Base-by-base conservation (phyloP, 768 basidiomycete genomes). In the Austroboletus festivus region DNA sequence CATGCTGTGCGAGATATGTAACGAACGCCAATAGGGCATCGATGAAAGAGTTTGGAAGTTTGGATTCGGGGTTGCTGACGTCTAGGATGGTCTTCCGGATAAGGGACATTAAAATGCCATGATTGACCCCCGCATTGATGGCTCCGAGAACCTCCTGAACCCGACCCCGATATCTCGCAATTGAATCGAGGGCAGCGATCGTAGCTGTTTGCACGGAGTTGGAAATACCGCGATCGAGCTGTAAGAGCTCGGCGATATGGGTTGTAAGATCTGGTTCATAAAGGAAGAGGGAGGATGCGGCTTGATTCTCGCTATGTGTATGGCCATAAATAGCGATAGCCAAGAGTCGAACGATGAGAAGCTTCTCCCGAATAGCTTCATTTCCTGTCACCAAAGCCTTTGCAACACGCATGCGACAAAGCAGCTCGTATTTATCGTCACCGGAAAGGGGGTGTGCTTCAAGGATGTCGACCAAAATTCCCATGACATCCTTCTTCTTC, bases 91-190 rank as follows among this genome's bases (percentile, higher is more conserved):
- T 88, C 68, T 83, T 86, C 52, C 93, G 81, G 46, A 97, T 76
- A 30, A 93, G 73, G 23, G 87, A 85, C 85, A 98, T 91, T 21
- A 99, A 68, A 34, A 93, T 86, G 12, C 96, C 96, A 61, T 98
- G 96, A 59, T 93, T 96, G 46, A 97, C 92, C 38, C 92, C 92
- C 21, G 92, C 94, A 63, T 96, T 96, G 31, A 98, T 80, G 1
- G 93, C 86, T 5, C 86, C 85, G 39, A 96, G 68, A 33, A 95
- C 91, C 62, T 98, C 96, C 57, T 84, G 81, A 30, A 89, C 78
- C 63, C 86, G 91, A 51, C 72, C 75, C 51, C 91, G 81, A 65
- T 95, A 94, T 52, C 92, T 77, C 12, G 85, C 86, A 48, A 95
- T 78, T 13, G 90, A 90, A 64, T 99, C 96, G 49, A 98, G 75